Conservation (phyloP, 352 stramenopile genomes). For the Globisporangium irregulare region DNA sequence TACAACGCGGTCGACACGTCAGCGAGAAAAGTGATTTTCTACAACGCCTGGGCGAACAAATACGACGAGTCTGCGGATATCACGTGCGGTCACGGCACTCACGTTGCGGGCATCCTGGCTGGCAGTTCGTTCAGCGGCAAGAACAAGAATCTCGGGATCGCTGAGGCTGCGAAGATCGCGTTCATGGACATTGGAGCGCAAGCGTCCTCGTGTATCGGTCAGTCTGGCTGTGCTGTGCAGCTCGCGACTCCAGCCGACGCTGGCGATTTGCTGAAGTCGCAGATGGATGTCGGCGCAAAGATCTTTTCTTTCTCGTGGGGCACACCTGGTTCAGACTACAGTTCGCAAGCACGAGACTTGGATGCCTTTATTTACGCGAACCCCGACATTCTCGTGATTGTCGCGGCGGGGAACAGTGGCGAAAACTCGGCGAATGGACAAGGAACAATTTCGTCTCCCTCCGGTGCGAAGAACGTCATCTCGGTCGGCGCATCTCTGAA, state of each 20-base stretch:
- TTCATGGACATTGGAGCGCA: slow-evolving; percentile 90
- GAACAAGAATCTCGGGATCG: slow-evolving; percentile 63
- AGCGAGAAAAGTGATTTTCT: slow-evolving; percentile 75
- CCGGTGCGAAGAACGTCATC: slow-evolving; percentile 83
- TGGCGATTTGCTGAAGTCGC: slow-evolving; percentile 53
- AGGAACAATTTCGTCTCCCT: slow-evolving; percentile 78
- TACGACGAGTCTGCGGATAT: slow-evolving; percentile 64
- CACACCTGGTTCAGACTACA: slow-evolving; percentile 74
- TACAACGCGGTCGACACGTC: slow-evolving; percentile 35
- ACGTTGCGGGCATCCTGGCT: slow-evolving; percentile 78
- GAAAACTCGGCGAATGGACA: slow-evolving; percentile 49
- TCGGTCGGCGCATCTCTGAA: slow-evolving; percentile 80
- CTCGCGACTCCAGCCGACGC: slow-evolving; percentile 65
- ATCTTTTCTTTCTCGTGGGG: slow-evolving; percentile 88
- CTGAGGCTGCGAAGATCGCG: slow-evolving; percentile 75
- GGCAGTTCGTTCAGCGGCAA: slow-evolving; percentile 71
- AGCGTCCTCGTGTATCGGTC: slow-evolving; percentile 38
- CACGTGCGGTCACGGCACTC: slow-evolving; percentile 85
- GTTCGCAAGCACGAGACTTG: slow-evolving; percentile 65
- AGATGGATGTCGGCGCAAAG: slow-evolving; percentile 64
- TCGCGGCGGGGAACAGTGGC: slow-evolving; percentile 88
- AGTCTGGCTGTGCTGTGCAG: slow-evolving; percentile 46
- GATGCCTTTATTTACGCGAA: slow-evolving; percentile 85
- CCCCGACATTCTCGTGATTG: slow-evolving; percentile 79
- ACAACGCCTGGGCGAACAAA: slow-evolving; percentile 70